A percentile compares a stretch with the other conserved stretches of the same genome.
Evolutionary conservation across 257 asterid genomes (phyloP).

Genomic region (Solanum dulcamara): DNA sequence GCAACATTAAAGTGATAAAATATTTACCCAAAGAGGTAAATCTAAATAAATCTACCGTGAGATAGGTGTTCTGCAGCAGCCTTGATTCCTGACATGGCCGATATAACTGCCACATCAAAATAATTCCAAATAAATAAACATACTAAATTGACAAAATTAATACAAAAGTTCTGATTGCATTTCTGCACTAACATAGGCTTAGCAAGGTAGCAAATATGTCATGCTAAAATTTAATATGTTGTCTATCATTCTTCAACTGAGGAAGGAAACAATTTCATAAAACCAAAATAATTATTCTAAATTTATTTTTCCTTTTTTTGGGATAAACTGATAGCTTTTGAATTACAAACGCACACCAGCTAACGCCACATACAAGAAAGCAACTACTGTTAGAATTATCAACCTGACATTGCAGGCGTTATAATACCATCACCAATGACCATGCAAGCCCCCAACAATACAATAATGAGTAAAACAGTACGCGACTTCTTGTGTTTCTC

Average conservation of each 20-base stretch:
- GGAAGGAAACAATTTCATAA: neutral
- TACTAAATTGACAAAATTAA: neutral
- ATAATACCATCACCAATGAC: slow-evolving; percentile 75
- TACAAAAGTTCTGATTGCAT: neutral
- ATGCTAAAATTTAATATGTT: neutral
- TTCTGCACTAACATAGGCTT: neutral
- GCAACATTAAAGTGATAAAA: neutral
- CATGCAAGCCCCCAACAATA: slow-evolving; percentile 74
- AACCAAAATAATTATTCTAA: neutral
- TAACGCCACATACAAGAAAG: neutral
- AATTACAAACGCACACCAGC: neutral
- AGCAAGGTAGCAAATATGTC: neutral
- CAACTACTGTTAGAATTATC: slow-evolving; percentile 4
- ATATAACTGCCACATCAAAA: slow-evolving; percentile 31
- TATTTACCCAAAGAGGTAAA: neutral
- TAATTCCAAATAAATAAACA: neutral
- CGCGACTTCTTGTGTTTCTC: slow-evolving; percentile 8
- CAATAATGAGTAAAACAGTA: slow-evolving; percentile 6
- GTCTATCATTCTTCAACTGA: neutral
- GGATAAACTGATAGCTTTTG: neutral
- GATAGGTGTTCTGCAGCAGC: slow-evolving; percentile 23
- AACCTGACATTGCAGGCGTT: slow-evolving; percentile 82
- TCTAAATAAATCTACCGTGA: slow-evolving; percentile 19
- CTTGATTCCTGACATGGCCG: slow-evolving; percentile 48
- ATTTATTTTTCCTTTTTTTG: neutral